Conservation (phyloP, 169 alveolate genomes). For the Plasmodium malariae region DNA sequence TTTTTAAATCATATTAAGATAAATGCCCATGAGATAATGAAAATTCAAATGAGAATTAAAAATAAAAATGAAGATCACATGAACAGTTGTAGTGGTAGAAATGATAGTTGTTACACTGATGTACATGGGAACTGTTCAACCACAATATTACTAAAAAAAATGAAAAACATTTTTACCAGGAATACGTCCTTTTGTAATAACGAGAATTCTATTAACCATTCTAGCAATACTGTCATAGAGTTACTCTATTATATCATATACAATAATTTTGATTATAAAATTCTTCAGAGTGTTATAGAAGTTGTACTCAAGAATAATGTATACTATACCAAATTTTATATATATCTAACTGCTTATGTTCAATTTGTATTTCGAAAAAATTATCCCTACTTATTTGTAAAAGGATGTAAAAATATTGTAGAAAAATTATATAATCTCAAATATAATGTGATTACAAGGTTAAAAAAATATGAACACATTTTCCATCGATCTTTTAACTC, state of each 20-base stretch:
- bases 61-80: not conserved
- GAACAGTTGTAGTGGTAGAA: not conserved
- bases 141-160: not conserved
- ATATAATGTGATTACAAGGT: not conserved
- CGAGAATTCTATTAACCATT: not conserved
- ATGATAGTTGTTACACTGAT: not conserved
- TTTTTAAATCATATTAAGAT: constrained; percentile 27
- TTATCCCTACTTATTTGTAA: constrained; percentile 23
- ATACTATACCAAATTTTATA: constrained; percentile 39
- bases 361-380: constrained; percentile 15
- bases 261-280: constrained; percentile 34
- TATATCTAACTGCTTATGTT: constrained; percentile 52
- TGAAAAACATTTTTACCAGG: constrained; percentile 19
- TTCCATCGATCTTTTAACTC: constrained; percentile 20
- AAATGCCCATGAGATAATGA: constrained; percentile 17
- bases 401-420: constrained; percentile 11
- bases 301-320: constrained; percentile 2
- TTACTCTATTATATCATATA: constrained; percentile 30
- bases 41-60: constrained; percentile 3
- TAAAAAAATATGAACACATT: constrained; percentile 11
- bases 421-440: not conserved
- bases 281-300: constrained; percentile 16
- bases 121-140: not conserved
- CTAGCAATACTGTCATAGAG: constrained; percentile 17
- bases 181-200: constrained; percentile 6